These are phyloP conservation scores for Hymenoscyphus repandus DNA, from an alignment of 2,329 filamentous ascomycete species.

Conservation along the genomic window DNA sequence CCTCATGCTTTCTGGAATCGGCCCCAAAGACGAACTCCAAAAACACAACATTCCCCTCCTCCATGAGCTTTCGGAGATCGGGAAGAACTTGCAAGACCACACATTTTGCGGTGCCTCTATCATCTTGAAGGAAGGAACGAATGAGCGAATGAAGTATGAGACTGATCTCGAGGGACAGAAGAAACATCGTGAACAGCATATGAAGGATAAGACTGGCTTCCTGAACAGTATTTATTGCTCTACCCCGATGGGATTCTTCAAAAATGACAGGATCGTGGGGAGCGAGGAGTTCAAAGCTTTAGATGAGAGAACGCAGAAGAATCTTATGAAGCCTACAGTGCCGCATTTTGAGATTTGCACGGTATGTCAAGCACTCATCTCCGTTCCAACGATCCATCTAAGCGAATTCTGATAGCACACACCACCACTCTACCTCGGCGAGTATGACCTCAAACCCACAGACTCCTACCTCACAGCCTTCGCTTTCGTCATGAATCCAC, in stretches of 20 bases:
- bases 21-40: slow-evolving; percentile 35
- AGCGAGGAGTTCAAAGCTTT: slow-evolving; percentile 47
- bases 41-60: slow-evolving; percentile 45
- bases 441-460: slow-evolving; percentile 29
- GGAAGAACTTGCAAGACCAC: slow-evolving; percentile 49
- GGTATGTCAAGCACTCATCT: slow-evolving; percentile 39
- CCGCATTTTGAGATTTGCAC: slow-evolving; percentile 52
- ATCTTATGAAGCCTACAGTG: slow-evolving; percentile 44
- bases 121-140: slow-evolving; percentile 36
- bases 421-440: slow-evolving; percentile 32
- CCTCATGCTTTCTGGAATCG: slow-evolving; percentile 41
- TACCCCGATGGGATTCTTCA: slow-evolving; percentile 40
- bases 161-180: slow-evolving; percentile 37
- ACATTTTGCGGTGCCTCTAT: slow-evolving; percentile 32
- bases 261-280: slow-evolving; percentile 36
- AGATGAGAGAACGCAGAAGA: slow-evolving; percentile 37
- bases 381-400: background rate
- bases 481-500: slow-evolving; percentile 48
- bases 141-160: slow-evolving; percentile 42
- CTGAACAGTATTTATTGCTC: slow-evolving; percentile 38
- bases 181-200: slow-evolving; percentile 43
- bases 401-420: slow-evolving; percentile 13
- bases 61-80: slow-evolving; percentile 58
- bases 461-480: slow-evolving; percentile 40
- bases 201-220: slow-evolving; percentile 35